Conservation (phyloP, 2,329 filamentous ascomycete species). For the Scedosporium dehoogii region DNA sequence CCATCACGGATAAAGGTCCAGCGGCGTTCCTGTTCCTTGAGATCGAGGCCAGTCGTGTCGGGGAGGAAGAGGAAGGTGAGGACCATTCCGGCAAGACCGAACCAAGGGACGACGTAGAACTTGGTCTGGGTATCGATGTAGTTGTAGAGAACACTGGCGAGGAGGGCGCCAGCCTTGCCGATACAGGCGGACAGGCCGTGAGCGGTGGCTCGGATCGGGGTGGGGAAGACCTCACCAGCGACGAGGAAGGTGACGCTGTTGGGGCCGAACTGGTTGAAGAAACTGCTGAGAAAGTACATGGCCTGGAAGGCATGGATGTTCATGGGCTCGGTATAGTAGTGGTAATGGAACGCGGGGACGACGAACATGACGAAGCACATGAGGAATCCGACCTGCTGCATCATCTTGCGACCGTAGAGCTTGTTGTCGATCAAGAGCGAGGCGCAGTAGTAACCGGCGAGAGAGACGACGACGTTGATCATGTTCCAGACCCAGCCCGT, state of each 20-base stretch:
- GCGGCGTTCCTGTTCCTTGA: slow-evolving; percentile 93
- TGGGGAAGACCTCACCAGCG: slow-evolving; percentile 93
- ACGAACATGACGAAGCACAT: slow-evolving; percentile 92
- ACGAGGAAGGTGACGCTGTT: slow-evolving; percentile 96
- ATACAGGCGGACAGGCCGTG: slow-evolving; percentile 91
- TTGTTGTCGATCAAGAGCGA: slow-evolving; percentile 91
- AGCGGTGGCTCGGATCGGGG: slow-evolving; percentile 81
- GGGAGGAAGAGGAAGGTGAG: slow-evolving; percentile 80
- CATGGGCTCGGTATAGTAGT: slow-evolving; percentile 64
- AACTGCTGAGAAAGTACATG: slow-evolving; percentile 96
- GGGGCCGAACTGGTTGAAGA: slow-evolving; percentile 98
- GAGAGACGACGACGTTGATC: slow-evolving; percentile 78
- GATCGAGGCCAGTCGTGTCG: slow-evolving; percentile 92
- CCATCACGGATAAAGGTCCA: slow-evolving; percentile 81
- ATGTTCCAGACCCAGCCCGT: slow-evolving; percentile 87
- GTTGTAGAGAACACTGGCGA: slow-evolving; percentile 85
- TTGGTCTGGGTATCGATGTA: slow-evolving; percentile 80
- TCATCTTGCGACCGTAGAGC: slow-evolving; percentile 89
- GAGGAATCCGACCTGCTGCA: slow-evolving; percentile 91
- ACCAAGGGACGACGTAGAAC: slow-evolving; percentile 93
- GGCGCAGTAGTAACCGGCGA: slow-evolving; percentile 83
- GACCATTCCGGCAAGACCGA: slow-evolving; percentile 77
- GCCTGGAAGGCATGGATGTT: slow-evolving; percentile 87
- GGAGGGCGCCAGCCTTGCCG: slow-evolving; percentile 80
- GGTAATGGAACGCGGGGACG: slow-evolving; percentile 78